These are phyloP conservation scores for Carnegiea gigantea DNA, from an alignment of 179 eudicot genomes.

Conservation along the genomic window DNA sequence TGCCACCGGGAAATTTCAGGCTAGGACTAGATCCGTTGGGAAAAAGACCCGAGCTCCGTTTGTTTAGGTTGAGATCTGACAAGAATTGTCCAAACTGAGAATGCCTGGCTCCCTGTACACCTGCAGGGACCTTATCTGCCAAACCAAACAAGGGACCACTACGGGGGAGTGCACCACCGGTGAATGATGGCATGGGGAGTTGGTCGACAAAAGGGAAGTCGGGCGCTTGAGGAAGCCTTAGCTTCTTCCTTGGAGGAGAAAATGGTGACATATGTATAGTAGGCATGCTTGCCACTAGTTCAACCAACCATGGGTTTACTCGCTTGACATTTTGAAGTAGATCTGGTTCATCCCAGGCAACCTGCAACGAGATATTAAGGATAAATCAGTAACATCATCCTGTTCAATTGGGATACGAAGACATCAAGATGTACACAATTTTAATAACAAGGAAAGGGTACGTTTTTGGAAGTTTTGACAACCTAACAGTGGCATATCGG, in stretches of 20 bases:
- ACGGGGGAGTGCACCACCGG: constrained; percentile 49
- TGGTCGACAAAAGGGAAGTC: constrained; percentile 59
- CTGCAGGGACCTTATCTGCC: constrained; percentile 61
- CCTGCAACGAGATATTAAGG: constrained; percentile 41
- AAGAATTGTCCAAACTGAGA: constrained; percentile 67
- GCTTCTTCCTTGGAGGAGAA: constrained; percentile 82
- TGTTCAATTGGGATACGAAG: neutral
- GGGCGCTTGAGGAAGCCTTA: constrained; percentile 49
- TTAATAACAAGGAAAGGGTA: neutral
- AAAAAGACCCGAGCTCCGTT: constrained; percentile 49
- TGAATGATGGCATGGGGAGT: constrained; percentile 44
- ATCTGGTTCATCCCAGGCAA: constrained; percentile 92
- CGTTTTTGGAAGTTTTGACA: neutral
- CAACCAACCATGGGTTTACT: constrained; percentile 95
- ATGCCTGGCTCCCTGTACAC: constrained; percentile 99
- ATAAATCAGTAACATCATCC: neutral
- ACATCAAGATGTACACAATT: neutral
- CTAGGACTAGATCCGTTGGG: constrained; percentile 34
- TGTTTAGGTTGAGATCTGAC: constrained; percentile 60
- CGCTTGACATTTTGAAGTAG: constrained; percentile 81
- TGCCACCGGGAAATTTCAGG: constrained; percentile 29
- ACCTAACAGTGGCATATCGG: neutral
- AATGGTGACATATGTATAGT: constrained; percentile 61
- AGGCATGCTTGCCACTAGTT: constrained; percentile 78
- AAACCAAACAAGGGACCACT: constrained; percentile 57